A percentile compares a stretch with the other conserved stretches of the same genome.
These are phyloP conservation scores for Microdochium paspali DNA, from an alignment of 2,329 filamentous ascomycete genomes.

Conservation along the genomic window DNA sequence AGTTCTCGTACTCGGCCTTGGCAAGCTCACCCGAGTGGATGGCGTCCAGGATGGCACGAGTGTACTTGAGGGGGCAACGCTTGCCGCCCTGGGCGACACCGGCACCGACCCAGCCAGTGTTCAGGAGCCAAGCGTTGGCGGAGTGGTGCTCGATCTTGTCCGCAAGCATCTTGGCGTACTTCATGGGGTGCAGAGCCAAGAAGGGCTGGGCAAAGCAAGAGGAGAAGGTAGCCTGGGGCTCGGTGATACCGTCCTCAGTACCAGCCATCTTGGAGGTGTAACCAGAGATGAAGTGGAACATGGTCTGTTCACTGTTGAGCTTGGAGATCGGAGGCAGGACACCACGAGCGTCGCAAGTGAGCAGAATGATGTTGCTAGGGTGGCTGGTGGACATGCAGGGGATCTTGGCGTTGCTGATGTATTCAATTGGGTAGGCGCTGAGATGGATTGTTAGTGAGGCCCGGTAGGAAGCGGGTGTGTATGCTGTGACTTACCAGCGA, in stretches of 20 bases:
- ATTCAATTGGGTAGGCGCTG: constrained; percentile 93
- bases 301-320: constrained; percentile 87
- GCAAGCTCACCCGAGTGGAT: constrained; percentile 96
- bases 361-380: constrained; percentile 94
- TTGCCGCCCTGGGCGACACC: constrained; percentile 85
- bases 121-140: constrained; percentile 92
- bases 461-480: background rate
- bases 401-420: constrained; percentile 98
- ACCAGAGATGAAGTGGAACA: constrained; percentile 99
- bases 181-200: constrained; percentile 97
- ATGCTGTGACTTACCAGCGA: constrained; percentile 46
- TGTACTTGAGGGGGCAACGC: constrained; percentile 97
- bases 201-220: constrained; percentile 99
- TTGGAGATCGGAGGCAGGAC: constrained; percentile 97
- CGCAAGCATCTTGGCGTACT: constrained; percentile 95
- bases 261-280: constrained; percentile 99
- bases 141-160: constrained; percentile 96
- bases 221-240: constrained; percentile 97
- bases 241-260: constrained; percentile 92
- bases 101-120: constrained; percentile 66
- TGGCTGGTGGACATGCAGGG: constrained; percentile 82
- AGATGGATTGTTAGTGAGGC: constrained; percentile 6
- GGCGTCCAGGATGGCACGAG: constrained; percentile 92
- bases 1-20: constrained; percentile 86
- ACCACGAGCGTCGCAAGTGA: constrained; percentile 96